Conservation (phyloP, 2,329 filamentous ascomycete genomes). For the Thielaviopsis punctulata region DNA sequence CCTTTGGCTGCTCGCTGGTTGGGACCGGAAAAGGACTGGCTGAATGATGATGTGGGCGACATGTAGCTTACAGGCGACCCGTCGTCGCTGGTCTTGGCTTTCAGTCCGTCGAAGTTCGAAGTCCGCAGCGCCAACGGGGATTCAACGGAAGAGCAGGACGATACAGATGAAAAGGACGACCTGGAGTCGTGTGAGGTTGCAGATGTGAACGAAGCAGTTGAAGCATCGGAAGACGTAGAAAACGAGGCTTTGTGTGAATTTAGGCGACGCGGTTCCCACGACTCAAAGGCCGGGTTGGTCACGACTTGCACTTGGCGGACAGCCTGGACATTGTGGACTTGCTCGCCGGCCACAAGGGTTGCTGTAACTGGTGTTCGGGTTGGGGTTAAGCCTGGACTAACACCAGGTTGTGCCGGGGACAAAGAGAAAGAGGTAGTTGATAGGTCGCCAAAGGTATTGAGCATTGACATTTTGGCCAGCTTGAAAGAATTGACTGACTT, state of each 20-base stretch:
- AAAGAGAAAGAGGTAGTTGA: neutral
- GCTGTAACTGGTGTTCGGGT: neutral
- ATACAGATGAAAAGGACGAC: neutral
- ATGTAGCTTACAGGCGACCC: neutral
- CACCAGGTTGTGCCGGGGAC: neutral
- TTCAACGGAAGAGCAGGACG: neutral
- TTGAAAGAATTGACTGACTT: neutral
- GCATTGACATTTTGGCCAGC: neutral
- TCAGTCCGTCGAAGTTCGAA: neutral
- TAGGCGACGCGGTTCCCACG: neutral
- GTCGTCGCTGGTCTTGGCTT: neutral
- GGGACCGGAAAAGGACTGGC: neutral
- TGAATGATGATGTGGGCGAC: conserved; percentile 7
- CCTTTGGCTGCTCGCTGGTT: conserved; percentile 6
- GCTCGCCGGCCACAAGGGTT: neutral
- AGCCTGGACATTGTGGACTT: neutral
- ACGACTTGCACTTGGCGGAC: neutral
- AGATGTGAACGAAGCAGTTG: neutral
- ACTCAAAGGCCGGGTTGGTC: neutral
- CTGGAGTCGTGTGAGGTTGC: neutral
- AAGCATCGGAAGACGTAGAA: neutral
- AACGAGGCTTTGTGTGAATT: neutral
- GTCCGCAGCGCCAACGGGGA: neutral
- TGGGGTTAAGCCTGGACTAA: neutral
- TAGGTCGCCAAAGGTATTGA: neutral